A percentile compares a stretch with the other conserved stretches of the same genome.
These are phyloP conservation scores for Ustilago shanxiensis DNA, from an alignment of 1,284 basidiomycete species.

Conservation along the genomic window DNA sequence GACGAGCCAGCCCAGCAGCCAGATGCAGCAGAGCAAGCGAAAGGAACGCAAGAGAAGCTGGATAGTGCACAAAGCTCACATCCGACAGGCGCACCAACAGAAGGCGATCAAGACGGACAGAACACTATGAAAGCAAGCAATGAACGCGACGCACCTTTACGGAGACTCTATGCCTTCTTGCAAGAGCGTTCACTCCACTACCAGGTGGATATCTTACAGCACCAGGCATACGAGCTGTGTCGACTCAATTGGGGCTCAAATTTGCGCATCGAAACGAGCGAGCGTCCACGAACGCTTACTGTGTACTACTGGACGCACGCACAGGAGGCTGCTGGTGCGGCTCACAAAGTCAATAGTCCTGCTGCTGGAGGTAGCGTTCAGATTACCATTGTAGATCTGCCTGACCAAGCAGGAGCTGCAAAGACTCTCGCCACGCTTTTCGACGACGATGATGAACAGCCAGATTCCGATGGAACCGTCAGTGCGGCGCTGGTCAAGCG, in stretches of 20 bases:
- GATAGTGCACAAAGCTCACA: background rate
- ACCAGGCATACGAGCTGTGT: conserved; percentile 58
- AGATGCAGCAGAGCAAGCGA: conserved; percentile 11
- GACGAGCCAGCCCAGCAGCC: conserved; percentile 2
- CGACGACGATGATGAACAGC: conserved; percentile 15
- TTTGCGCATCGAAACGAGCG: conserved; percentile 38
- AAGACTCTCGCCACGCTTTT: conserved; percentile 34
- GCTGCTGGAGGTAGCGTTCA: conserved; percentile 41
- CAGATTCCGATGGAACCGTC: background rate
- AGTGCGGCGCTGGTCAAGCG: conserved; percentile 23
- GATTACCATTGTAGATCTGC: conserved; percentile 42
- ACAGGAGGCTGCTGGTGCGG: conserved; percentile 22
- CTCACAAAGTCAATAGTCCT: conserved; percentile 18
- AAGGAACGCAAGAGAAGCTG: conserved; percentile 9
- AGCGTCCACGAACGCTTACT: conserved; percentile 41
- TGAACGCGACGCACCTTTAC: conserved; percentile 47
- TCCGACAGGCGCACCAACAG: background rate
- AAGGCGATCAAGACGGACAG: background rate
- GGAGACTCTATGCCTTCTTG: conserved; percentile 57
- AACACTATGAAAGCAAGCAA: background rate
- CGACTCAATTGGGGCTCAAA: conserved; percentile 60
- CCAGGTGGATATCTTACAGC: conserved; percentile 64
- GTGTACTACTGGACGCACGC: conserved; percentile 58
- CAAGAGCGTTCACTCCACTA: conserved; percentile 64
- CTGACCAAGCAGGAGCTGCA: conserved; percentile 25